Evolutionary conservation across 1,284 basidiomycete genomes (phyloP).

Genomic region (Ganoderma multipileum): DNA sequence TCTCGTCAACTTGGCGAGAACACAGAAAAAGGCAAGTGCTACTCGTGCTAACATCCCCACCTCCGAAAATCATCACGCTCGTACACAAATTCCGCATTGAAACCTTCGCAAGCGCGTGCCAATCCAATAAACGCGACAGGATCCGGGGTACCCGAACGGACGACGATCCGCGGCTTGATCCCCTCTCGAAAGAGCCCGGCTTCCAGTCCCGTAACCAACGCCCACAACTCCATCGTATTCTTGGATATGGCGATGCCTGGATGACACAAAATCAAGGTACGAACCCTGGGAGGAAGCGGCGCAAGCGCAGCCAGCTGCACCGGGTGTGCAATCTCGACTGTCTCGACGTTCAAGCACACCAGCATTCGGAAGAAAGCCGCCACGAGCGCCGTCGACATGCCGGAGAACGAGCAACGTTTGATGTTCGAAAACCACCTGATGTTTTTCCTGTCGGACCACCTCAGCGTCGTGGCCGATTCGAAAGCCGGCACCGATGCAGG

Average conservation of each 20-base stretch:
- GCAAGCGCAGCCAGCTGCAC: conserved; percentile 25
- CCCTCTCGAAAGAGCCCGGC: conserved; percentile 20
- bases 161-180: conserved; percentile 17
- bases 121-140: conserved; percentile 18
- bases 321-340: conserved; percentile 33
- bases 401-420: conserved; percentile 33
- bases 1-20: too few species aligned
- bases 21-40: too few species aligned
- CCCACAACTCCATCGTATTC: conserved; percentile 27
- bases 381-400: conserved; percentile 36
- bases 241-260: conserved; percentile 13
- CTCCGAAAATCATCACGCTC: conserved; percentile 16
- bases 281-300: conserved; percentile 33
- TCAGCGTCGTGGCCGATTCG: conserved; percentile 9
- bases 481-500: conserved; percentile 20
- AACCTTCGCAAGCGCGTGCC: conserved; percentile 20
- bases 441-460: too few species aligned
- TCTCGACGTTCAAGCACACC: conserved; percentile 36
- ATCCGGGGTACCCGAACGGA: conserved; percentile 27
- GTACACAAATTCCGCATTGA: conserved; percentile 23
- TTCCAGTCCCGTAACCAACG: conserved; percentile 23
- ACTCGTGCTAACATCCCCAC: too few species aligned
- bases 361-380: conserved; percentile 34
- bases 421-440: conserved; percentile 23
- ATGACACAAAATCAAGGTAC: conserved; percentile 31